Evolutionary conservation across 768 basidiomycete genomes (phyloP), one percentile per base, ranked within the genome.

Genomic region (Tubosaeta sp.): DNA sequence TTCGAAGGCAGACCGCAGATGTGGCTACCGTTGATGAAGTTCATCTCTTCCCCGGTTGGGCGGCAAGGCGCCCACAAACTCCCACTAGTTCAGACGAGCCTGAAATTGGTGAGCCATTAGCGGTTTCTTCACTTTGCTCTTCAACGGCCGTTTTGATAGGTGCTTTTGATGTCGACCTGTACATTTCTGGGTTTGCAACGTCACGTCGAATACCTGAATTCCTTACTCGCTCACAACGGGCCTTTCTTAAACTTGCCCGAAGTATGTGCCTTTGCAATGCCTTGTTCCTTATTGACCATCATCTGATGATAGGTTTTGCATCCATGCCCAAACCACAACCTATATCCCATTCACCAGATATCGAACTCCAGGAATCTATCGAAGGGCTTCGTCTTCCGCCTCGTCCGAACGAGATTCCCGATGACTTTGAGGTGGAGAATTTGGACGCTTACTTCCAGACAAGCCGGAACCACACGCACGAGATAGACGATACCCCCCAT

Each of bases 1-100:
- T 82, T 1, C 70, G 62, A 44, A 66, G 66, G 12, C 62, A 62
- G 45, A 56, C 64, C 42, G 4, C 47, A 14, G 57, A 61, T 29
- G 41, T 54, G 31, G 48, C 58, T n/a, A 67, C 56, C 27, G 38
- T 62, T 16, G 83, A 86, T 57, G 72, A 73, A 35, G 60, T 87
- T 3, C 72, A 75, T 16, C 61, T 90, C 21, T 91, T 92, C 68
- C 90, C 90, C 5, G 88, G 90, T 2, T 93, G 89, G 87, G 90
- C 89, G 3, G 76, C 78, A 6, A 73, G 80, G 46, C 69, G 78
- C 25, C 82, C 79, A 60, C 66, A 55, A 14, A 59, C 51, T 41
- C 57, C 54, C 19, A 16, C 16, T n/a, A 16, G 55, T 36, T 18
- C 49, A 59, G 36, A 50, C 45, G 42, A 61, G 49, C 64, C 59